Conservation (phyloP, 495 filamentous ascomycete genomes). For the Penicillium fimorum region DNA sequence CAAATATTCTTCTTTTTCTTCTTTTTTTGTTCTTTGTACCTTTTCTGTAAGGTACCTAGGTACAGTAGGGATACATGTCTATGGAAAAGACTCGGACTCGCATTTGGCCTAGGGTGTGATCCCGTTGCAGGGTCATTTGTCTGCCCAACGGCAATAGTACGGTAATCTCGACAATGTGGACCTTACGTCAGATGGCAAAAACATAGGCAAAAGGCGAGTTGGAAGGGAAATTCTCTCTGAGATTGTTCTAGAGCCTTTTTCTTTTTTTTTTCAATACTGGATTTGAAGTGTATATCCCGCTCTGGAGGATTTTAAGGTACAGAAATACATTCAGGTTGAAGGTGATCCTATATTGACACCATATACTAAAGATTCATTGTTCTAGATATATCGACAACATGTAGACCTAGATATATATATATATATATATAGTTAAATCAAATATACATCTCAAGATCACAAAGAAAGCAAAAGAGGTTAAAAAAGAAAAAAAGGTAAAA, state of each 20-base stretch:
- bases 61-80: too few species aligned
- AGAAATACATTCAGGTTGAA: too few species aligned
- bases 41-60: neutral
- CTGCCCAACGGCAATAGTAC: constrained; percentile 2
- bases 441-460: neutral
- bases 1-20: neutral
- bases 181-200: neutral
- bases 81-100: neutral
- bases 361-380: neutral
- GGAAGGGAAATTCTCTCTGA: too few species aligned
- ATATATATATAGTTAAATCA: too few species aligned
- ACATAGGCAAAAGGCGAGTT: neutral
- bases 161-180: neutral
- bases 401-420: too few species aligned
- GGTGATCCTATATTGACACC: too few species aligned
- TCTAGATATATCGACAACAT: too few species aligned
- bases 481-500: constrained; percentile 9
- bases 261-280: too few species aligned
- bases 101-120: constrained; percentile 4
- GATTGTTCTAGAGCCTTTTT: too few species aligned
- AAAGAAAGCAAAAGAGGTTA: too few species aligned
- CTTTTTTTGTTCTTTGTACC: neutral
- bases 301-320: neutral
- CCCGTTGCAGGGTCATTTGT: constrained; percentile 4
- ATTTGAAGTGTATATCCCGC: neutral